Evolutionary conservation across 805 yeast species (phyloP).

Genomic region (Torulaspora quercuum): DNA sequence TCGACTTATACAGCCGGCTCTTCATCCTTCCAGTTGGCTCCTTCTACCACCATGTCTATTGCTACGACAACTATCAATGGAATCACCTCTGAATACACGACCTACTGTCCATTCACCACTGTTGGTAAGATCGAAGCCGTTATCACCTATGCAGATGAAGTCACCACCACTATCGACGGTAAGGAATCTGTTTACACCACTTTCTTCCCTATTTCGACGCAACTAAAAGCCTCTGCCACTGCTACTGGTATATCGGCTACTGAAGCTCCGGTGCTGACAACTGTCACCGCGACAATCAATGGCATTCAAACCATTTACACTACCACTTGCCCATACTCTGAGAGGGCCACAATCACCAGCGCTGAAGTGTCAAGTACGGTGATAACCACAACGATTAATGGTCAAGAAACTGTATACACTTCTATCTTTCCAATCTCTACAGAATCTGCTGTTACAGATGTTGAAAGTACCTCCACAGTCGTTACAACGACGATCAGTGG

Average conservation of each 20-base stretch:
- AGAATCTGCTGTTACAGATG: too few relatives aligned
- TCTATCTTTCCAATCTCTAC: constrained; percentile 16
- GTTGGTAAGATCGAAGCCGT: constrained; percentile 6
- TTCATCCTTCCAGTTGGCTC: constrained; percentile 10
- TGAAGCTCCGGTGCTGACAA: constrained; percentile 8
- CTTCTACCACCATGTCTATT: constrained; percentile 10
- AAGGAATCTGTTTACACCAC: constrained; percentile 15
- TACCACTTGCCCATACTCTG: constrained; percentile 16
- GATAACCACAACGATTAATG: constrained; percentile 10
- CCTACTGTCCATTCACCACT: constrained; percentile 18
- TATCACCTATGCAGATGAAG: constrained; percentile 9
- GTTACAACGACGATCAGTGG: constrained; percentile 16
- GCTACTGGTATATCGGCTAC: constrained; percentile 16
- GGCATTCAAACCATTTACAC: constrained; percentile 16
- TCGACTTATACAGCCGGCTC: constrained; percentile 3
- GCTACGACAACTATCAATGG: constrained; percentile 16
- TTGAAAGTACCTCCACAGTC: constrained; percentile 3
- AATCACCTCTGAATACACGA: constrained; percentile 15
- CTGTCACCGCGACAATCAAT: constrained; percentile 14
- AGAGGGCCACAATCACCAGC: constrained; percentile 5
- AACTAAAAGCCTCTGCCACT: constrained; percentile 15
- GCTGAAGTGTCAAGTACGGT: constrained; percentile 5
- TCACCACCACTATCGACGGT: constrained; percentile 14
- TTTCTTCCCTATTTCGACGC: constrained; percentile 12
- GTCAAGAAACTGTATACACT: constrained; percentile 12